Evolutionary conservation across 2,329 filamentous ascomycete genomes (phyloP), one percentile per base, ranked within the genome.

Genomic region (Trichocomaceae sp.): DNA sequence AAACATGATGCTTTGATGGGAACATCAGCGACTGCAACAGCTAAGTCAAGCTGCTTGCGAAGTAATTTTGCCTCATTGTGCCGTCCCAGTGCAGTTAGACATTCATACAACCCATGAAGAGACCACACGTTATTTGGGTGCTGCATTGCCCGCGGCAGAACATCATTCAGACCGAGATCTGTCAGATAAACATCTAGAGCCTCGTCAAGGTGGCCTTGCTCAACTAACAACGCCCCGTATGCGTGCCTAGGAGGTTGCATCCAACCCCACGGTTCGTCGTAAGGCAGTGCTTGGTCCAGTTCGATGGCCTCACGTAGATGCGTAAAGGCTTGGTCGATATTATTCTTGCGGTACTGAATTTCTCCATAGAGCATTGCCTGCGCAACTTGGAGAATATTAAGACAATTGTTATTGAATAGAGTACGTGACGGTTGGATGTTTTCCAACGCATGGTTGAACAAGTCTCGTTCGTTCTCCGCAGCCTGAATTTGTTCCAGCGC

Each of bases 51-150:
- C 63, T 79, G 74, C 59, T 73, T 66, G 51, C 68, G 61, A 8
- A 81, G 61, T 17, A 74, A 66, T 5, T 60, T 63, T 7, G 75
- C 77, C 60, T 80, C 78, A 0, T 65, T 68, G 1, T 50, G 59
- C 22, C 74, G 68, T 0, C 79, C 80, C 9, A 84, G 63, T 57
- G 72, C 78, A 3, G 75, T 58, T 37, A 88, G 63, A 62, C 85
- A 87, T 68, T 89, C 86, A 59, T 86, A 78, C 59, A 82, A 83
- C 0, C 86, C 86, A 59, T 87, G 83, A 52, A 89, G 66, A 1
- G 84, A 79, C 86, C 86, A 89, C 0, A 88, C 80, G 59, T 90
- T 89, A 47, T 83, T 83, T 1, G 79, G 83, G 67, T 88, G 85
- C 56, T 80, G 79, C 46, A 81, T 72, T 1, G 83, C 79, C 20